phyloP scores from a whole-genome alignment of 805 yeast genomes.

The Candida endomychidarum region DNA sequence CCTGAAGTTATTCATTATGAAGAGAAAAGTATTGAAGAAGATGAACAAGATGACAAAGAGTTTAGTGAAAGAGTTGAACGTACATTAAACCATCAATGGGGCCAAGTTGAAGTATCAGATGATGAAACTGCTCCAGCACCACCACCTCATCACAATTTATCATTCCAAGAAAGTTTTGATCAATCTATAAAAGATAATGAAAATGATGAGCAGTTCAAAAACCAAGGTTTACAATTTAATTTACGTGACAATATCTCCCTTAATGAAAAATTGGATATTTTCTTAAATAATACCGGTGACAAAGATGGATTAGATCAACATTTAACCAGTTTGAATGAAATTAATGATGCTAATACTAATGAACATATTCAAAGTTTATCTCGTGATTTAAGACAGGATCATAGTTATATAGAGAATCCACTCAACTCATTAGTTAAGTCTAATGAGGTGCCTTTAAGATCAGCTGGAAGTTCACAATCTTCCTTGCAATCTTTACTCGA shows the following conservation, averaged over 20 bases:
- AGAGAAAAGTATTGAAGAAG: slow-evolving; percentile 8
- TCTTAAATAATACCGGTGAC: slow-evolving; percentile 19
- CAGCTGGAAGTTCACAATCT: slow-evolving; percentile 41
- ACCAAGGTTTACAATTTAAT: background rate
- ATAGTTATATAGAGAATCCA: slow-evolving; percentile 28
- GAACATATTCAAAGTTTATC: slow-evolving; percentile 38
- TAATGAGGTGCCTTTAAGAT: slow-evolving; percentile 24
- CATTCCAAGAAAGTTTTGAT: slow-evolving; percentile 11
- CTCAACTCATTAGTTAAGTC: slow-evolving; percentile 29
- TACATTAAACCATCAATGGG: slow-evolving; percentile 23
- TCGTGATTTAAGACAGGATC: slow-evolving; percentile 24
- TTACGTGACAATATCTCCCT: slow-evolving; percentile 30
- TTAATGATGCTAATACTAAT: slow-evolving; percentile 26
- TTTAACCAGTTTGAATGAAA: slow-evolving; percentile 28
- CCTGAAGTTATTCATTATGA: slow-evolving; percentile 36
- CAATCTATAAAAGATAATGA: slow-evolving; percentile 12
- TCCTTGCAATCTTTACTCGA: slow-evolving; percentile 37
- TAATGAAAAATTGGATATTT: slow-evolving; percentile 47
- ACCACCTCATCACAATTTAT: slow-evolving; percentile 24
- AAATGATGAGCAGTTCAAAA: slow-evolving; percentile 15
- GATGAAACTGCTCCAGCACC: slow-evolving; percentile 31
- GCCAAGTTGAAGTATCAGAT: slow-evolving; percentile 16
- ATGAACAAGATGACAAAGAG: slow-evolving; percentile 9
- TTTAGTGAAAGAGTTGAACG: slow-evolving; percentile 16
- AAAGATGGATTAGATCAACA: slow-evolving; percentile 34